Base-by-base conservation (phyloP, 371 early-diverging fungal genomes). In the Umbelopsis sp. region DNA sequence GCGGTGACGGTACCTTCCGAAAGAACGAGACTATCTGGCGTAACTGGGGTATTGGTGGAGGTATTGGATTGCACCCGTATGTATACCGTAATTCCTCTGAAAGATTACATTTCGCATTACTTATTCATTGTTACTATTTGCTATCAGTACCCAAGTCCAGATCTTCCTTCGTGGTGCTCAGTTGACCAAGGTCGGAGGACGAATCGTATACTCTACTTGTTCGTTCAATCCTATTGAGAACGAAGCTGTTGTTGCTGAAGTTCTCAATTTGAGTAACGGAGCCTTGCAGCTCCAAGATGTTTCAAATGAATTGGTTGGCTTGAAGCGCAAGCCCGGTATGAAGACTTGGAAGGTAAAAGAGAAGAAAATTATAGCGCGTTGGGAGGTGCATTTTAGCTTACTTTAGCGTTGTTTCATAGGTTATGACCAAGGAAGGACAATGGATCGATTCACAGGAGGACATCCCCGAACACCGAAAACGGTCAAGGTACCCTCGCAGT, bases 141-240 rank as follows among this genome's bases (percentile, higher is more conserved):
- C 18, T 46, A 44, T 57, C 45, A 88, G 89, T 18, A 76, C 94
- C 12, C 99, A 99, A 81, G 79, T 92, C 44, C 89, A 87, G 73
- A 97, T 99, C 71, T 87, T 98, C 68, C 83, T 88, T 74, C 91
- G 99, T 69, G 98, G 94, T 4, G 87, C 89, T 69, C 91, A 97
- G 68, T 83, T 99, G 70, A 81, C 94, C 62, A 94, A 96, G 79
- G 84, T 94, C 24, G 97, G 95, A 50, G 99, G 99, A 0, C 87
- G 96, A 45, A 84, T 99, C 63, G 99, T 99, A 0, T 99, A 99
- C 80, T 98, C 99, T 16, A 99, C 99, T 1, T 99, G 99, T 81
- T 95, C 99, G 4, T 89, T 99, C 76, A 99, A 99, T 79, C 99
- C 99, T 20, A 80, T 97, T 63, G 97, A 97, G 78, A 97, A 97